Percentiles rank a stretch among this genome's conserved stretches.
Conservation (phyloP, 2,329 filamentous ascomycete species). For the Alternaria arbusti region DNA sequence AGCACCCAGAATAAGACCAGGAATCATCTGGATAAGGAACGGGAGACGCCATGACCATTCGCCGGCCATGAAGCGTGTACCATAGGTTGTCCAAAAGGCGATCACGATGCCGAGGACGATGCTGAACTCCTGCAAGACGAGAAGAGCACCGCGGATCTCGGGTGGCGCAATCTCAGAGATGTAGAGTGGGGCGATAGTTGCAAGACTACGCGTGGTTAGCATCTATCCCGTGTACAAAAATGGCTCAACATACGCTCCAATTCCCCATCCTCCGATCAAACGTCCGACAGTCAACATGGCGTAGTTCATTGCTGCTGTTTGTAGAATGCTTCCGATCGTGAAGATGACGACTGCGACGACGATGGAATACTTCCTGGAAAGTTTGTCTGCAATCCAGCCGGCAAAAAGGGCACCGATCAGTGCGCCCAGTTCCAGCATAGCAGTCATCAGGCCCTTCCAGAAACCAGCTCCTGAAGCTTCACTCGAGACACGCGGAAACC, state of each 20-base stretch:
- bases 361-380: conserved; percentile 61
- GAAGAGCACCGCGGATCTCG: conserved; percentile 56
- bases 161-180: conserved; percentile 61
- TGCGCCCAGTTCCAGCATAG: conserved; percentile 63
- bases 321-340: conserved; percentile 58
- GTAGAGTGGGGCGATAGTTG: conserved; percentile 58
- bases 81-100: conserved; percentile 63
- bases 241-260: conserved; percentile 53
- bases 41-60: conserved; percentile 57
- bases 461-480: conserved; percentile 53
- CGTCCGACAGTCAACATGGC: conserved; percentile 59
- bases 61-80: conserved; percentile 52
- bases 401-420: conserved; percentile 49
- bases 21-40: conserved; percentile 55
- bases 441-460: conserved; percentile 57
- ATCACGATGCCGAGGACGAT: conserved; percentile 59
- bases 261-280: conserved; percentile 59
- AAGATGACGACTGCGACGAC: conserved; percentile 60
- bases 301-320: conserved; percentile 59
- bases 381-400: conserved; percentile 59
- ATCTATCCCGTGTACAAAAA: neutral
- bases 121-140: conserved; percentile 57
- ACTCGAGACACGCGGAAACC: conserved; percentile 54
- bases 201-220: conserved; percentile 26
- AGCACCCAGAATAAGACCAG: conserved; percentile 47